These are phyloP conservation scores for Xylogone sp. DNA, from an alignment of 2,329 filamentous ascomycete genomes.

Conservation along the genomic window DNA sequence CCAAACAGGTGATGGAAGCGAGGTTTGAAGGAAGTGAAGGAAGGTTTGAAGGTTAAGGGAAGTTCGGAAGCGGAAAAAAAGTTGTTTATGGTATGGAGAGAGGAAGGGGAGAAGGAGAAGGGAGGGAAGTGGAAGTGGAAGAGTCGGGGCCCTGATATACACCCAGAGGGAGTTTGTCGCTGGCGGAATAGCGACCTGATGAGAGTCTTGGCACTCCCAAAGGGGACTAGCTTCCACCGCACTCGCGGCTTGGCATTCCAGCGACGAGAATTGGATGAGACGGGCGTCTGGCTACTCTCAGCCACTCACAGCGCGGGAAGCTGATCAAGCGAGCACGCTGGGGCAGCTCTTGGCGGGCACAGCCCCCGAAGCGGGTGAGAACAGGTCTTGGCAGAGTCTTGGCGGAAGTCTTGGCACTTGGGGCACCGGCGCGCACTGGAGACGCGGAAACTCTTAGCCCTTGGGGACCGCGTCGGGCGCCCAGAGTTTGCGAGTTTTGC, in stretches of 20 bases:
- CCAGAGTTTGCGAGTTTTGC: too few relatives aligned
- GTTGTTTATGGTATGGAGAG: too few relatives aligned
- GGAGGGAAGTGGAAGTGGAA: not conserved
- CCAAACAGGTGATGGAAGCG: too few relatives aligned
- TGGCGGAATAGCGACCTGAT: slow-evolving; percentile 4
- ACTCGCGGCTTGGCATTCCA: slow-evolving; percentile 7
- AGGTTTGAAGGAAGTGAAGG: too few relatives aligned
- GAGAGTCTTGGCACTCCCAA: slow-evolving; percentile 2
- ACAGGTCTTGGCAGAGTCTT: slow-evolving; percentile 2
- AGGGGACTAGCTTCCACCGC: slow-evolving; percentile 2
- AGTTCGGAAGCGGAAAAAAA: too few relatives aligned
- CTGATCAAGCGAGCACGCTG: too few relatives aligned
- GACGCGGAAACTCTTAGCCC: not conserved
- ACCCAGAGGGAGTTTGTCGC: not conserved
- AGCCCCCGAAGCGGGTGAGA: not conserved
- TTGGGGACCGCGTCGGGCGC: not conserved
- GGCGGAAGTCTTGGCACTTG: slow-evolving; percentile 3
- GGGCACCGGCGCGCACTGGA: not conserved
- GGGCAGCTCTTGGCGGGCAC: too few relatives aligned
- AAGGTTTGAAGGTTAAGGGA: too few relatives aligned
- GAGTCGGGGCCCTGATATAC: not conserved
- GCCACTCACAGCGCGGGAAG: too few relatives aligned
- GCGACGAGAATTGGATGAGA: too few relatives aligned
- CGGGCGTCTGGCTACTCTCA: too few relatives aligned
- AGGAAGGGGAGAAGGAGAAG: not conserved